Conservation (phyloP, 257 asterid genomes). For the Fraxinus anomala region DNA sequence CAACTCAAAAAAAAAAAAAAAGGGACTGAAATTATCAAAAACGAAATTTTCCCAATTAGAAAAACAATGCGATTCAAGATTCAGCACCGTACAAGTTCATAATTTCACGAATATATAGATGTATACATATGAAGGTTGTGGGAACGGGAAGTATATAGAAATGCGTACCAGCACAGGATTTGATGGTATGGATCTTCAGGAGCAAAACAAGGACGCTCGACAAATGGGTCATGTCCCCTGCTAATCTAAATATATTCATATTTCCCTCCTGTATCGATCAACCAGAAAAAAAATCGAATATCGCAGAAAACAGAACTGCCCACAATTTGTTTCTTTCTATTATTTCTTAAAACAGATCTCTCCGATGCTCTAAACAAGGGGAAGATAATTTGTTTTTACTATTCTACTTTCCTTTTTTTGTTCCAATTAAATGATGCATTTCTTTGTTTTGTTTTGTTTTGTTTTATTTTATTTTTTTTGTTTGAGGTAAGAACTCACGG, state of each 20-base stretch:
- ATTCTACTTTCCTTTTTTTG: neutral
- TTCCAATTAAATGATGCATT: neutral
- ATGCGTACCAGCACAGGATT: constrained; percentile 83
- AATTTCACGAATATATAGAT: neutral
- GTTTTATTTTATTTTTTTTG: too few relatives aligned
- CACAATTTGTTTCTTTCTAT: neutral
- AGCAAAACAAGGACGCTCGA: constrained; percentile 91
- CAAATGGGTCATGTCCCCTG: constrained; percentile 91
- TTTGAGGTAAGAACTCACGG: too few relatives aligned
- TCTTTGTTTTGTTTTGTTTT: too few relatives aligned
- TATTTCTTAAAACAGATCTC: constrained; percentile 1
- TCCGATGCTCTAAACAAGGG: constrained; percentile 9
- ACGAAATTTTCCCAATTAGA: neutral
- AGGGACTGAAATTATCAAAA: too few relatives aligned
- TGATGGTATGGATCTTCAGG: constrained; percentile 86
- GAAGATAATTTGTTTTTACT: neutral
- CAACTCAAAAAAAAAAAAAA: neutral
- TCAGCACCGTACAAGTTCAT: neutral
- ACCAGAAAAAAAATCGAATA: constrained; percentile 14
- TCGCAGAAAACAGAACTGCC: constrained; percentile 33
- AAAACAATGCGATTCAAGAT: neutral
- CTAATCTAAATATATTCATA: constrained; percentile 85
- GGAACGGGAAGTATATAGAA: neutral
- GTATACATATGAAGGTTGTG: neutral
- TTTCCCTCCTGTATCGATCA: constrained; percentile 31